Evolutionary conservation across 2,329 filamentous ascomycete species (phyloP).

Genomic region (Ceratocystiopsis sp.): DNA sequence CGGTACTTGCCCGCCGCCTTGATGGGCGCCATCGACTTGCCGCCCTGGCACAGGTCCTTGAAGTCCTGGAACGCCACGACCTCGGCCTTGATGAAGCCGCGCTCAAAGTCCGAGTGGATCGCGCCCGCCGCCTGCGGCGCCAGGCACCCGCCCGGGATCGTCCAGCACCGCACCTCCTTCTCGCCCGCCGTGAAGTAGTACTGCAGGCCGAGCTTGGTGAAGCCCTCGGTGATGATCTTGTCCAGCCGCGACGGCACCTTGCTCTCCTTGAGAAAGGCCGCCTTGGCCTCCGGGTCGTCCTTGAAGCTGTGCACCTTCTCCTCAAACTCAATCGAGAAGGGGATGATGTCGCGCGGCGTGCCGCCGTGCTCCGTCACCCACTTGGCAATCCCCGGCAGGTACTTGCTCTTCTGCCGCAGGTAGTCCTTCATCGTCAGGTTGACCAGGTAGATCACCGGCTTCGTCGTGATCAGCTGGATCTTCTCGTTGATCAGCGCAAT

Average conservation of each 20-base stretch:
- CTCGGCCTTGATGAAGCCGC: constrained; percentile 64
- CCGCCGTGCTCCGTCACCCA: constrained; percentile 28
- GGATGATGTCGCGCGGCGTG: constrained; percentile 22
- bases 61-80: constrained; percentile 28
- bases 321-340: constrained; percentile 28
- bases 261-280: constrained; percentile 20
- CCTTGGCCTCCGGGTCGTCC: constrained; percentile 19
- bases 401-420: constrained; percentile 28
- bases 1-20: constrained; percentile 28
- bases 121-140: constrained; percentile 92
- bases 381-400: constrained; percentile 25
- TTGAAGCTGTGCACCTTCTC: constrained; percentile 23
- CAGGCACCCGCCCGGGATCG: constrained; percentile 74
- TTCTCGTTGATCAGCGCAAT: constrained; percentile 29
- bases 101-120: constrained; percentile 96
- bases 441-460: constrained; percentile 27
- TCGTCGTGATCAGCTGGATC: constrained; percentile 27
- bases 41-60: constrained; percentile 24
- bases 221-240: constrained; percentile 27
- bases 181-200: constrained; percentile 30
- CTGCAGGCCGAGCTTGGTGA: constrained; percentile 25
- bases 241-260: constrained; percentile 24
- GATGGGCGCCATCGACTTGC: constrained; percentile 26
- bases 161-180: constrained; percentile 29
- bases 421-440: constrained; percentile 31